Evolutionary conservation across 163 green algal genomes (phyloP), one percentile per base, ranked within the genome.

Genomic region (Chloromonas sp.): DNA sequence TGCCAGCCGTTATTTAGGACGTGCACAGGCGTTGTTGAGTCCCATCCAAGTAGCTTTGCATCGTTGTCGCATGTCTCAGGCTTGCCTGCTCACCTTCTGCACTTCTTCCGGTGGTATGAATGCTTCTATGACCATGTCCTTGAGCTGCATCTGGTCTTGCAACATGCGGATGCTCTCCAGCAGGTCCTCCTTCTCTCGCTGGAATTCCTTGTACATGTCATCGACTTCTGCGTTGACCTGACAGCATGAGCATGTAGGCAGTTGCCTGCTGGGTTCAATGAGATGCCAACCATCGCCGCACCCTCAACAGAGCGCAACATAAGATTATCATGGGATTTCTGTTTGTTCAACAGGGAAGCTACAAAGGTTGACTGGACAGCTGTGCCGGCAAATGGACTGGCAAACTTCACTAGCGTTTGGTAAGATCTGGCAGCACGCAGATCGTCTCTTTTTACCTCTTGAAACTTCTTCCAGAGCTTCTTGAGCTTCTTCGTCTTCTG

Each of bases 81-180:
- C 36, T 36, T 36, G 36, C 59, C 2, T 1, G 3, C 87, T 0
- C 71, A 95, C 94, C 88, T 95, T 95, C 60, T 93, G 84, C 58
- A 93, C 91, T 85, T 97, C 94, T 71, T 95, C 90, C 11, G 91
- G 88, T 3, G 95, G 95, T 11, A 97, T 92, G 90, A 97, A 98
- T 1, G 88, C 87, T 57, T 94, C 92, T 79, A 98, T 96, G 70
- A 98, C 88, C 85, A 94, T 91, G 84, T 93, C 88, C 85, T 95
- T 95, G 58, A 94, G 88, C 81, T 92, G 85, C 86, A 95, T 93
- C 83, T 94, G 90, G 82, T 93, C 89, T 80, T 94, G 89, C 81
- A 95, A 85, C 86, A 93, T 91, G 80, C 88, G 90, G 14, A 93
- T 90, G 58, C 77, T 85, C 80, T 93, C 88, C 84, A 94, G 83